A percentile compares a stretch with the other conserved stretches of the same genome.
These are phyloP conservation scores for Vitis vinifera DNA, from an alignment of 164 flowering plant species.

Conservation along the genomic window ASM3070453v1 NC_081805.1:3859001-3859500, in stretches of 20 bases:
- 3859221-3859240: conserved; percentile 42
- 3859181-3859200: too few relatives aligned
- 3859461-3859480: too few relatives aligned
- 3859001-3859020: too few relatives aligned
- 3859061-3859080: too few relatives aligned
- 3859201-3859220: conserved; percentile 19
- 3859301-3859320: background rate
- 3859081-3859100: too few relatives aligned
- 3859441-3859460: conserved; percentile 50
- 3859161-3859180: too few relatives aligned
- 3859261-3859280: conserved; percentile 11
- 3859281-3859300: background rate
- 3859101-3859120: too few relatives aligned
- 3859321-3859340: background rate
- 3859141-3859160: too few relatives aligned
- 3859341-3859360: background rate
- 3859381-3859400: conserved; percentile 51
- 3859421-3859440: conserved; percentile 25
- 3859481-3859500: too few relatives aligned
- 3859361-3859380: conserved; percentile 28
- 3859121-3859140: too few relatives aligned
- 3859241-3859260: conserved; percentile 58
- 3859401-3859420: conserved; percentile 21
- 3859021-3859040: too few relatives aligned
- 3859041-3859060: too few relatives aligned